A percentile compares a stretch with the other conserved stretches of the same genome.
Conservation (phyloP, 2,329 filamentous ascomycete species). For the Leptographium wingfieldii region DNA sequence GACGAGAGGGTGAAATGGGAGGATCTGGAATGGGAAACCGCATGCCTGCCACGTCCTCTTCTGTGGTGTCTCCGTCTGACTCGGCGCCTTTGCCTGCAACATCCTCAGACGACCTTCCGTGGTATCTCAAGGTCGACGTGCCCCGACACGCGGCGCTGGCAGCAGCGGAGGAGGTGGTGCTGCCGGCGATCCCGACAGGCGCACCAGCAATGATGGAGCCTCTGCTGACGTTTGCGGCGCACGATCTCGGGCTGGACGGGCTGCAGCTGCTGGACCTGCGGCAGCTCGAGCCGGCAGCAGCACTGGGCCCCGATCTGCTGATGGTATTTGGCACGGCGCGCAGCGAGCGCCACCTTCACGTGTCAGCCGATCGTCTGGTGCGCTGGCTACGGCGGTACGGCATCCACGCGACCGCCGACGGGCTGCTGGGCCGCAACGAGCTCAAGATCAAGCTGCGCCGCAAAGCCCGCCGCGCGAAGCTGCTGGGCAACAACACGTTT, state of each 20-base stretch:
- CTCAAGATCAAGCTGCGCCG: slow-evolving; percentile 75
- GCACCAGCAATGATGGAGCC: slow-evolving; percentile 59
- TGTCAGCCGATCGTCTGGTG: slow-evolving; percentile 79
- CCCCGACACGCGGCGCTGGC: slow-evolving; percentile 34
- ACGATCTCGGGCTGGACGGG: slow-evolving; percentile 77
- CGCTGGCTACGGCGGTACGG: slow-evolving; percentile 70
- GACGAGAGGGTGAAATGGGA: not conserved
- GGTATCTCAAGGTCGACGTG: slow-evolving; percentile 73
- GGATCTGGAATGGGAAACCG: no score
- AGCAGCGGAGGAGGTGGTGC: slow-evolving; percentile 29
- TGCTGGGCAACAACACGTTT: slow-evolving; percentile 53
- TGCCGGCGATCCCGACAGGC: slow-evolving; percentile 48
- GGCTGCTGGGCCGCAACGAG: slow-evolving; percentile 79
- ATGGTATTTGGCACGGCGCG: slow-evolving; percentile 90
- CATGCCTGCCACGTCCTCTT: no score
- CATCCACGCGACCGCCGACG: slow-evolving; percentile 69
- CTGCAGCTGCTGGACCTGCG: slow-evolving; percentile 74
- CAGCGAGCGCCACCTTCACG: slow-evolving; percentile 85
- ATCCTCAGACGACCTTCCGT: slow-evolving; percentile 25
- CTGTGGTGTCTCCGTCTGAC: no score
- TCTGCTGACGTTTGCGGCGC: slow-evolving; percentile 65
- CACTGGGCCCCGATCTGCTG: slow-evolving; percentile 74
- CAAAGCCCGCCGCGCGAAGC: slow-evolving; percentile 66
- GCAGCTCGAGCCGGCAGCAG: slow-evolving; percentile 70
- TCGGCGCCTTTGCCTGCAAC: no score